phyloP scores from a whole-genome alignment of 2,329 filamentous ascomycete genomes.

The Didymella pinodella region DNA sequence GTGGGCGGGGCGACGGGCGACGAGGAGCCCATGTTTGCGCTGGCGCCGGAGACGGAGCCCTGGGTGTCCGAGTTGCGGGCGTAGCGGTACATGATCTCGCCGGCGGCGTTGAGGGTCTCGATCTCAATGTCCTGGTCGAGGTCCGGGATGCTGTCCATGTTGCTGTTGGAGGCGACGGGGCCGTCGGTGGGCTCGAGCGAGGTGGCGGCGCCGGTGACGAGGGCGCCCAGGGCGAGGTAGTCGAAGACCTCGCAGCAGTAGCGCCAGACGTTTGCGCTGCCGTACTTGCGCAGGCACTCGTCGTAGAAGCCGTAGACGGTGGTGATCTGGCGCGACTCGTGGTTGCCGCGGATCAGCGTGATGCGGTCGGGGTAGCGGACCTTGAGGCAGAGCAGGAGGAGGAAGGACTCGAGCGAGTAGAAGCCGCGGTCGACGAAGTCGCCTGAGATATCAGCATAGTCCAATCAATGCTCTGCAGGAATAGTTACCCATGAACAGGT shows the following conservation, averaged over 20 bases:
- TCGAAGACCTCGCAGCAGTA: conserved; percentile 98
- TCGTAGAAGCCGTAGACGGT: conserved; percentile 99
- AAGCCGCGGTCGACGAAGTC: conserved; percentile 98
- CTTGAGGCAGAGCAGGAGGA: conserved; percentile 94
- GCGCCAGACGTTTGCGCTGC: conserved; percentile 92
- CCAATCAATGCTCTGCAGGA: not conserved
- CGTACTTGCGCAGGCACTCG: conserved; percentile 94
- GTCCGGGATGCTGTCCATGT: conserved; percentile 58
- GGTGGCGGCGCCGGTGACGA: conserved; percentile 83
- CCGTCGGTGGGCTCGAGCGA: conserved; percentile 69
- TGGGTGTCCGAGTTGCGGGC: conserved; percentile 57
- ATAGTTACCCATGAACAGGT: conserved; percentile 89
- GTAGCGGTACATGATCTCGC: conserved; percentile 78
- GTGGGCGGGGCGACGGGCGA: conserved; percentile 48
- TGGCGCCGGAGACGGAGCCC: conserved; percentile 45
- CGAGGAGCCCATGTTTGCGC: conserved; percentile 45
- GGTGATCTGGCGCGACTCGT: conserved; percentile 96
- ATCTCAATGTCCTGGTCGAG: conserved; percentile 83
- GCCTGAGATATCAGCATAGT: conserved; percentile 58
- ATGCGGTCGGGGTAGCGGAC: conserved; percentile 97
- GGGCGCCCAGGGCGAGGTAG: conserved; percentile 88
- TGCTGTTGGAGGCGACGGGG: conserved; percentile 59
- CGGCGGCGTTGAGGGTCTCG: conserved; percentile 87
- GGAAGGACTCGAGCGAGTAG: conserved; percentile 96
- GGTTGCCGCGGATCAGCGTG: conserved; percentile 92